A percentile compares a stretch with the other conserved stretches of the same genome.
Conservation (phyloP, 805 yeast species). For the Candida stauntonica region DNA sequence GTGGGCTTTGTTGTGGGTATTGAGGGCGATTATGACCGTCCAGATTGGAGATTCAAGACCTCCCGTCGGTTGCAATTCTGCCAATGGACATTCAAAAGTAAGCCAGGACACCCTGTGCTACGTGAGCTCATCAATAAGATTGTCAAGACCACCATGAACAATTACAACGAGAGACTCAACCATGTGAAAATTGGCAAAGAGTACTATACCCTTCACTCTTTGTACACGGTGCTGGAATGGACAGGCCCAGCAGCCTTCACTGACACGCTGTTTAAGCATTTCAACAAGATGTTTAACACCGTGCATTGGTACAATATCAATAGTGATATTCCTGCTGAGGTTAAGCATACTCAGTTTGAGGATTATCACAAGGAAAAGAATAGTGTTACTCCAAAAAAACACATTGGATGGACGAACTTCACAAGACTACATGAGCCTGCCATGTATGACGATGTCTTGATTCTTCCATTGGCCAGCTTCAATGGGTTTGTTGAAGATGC, state of each 20-base stretch:
- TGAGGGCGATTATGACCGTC: conserved; percentile 48
- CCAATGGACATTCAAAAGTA: conserved; percentile 57
- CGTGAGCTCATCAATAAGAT: conserved; percentile 53
- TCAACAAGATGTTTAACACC: conserved; percentile 32
- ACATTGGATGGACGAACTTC: conserved; percentile 21
- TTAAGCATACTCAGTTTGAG: conserved; percentile 11
- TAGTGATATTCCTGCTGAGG: conserved; percentile 34
- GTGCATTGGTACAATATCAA: conserved; percentile 3
- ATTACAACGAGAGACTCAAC: conserved; percentile 29
- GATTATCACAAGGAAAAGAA: conserved; percentile 15
- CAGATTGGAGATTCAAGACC: conserved; percentile 50
- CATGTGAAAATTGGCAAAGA: conserved; percentile 28
- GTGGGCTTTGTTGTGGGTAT: conserved; percentile 53
- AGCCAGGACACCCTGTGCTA: conserved; percentile 59
- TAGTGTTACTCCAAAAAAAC: conserved; percentile 4
- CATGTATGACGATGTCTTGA: conserved; percentile 19
- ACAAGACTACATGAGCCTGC: conserved; percentile 17
- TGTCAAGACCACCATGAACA: conserved; percentile 44
- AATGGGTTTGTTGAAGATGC: conserved; percentile 19
- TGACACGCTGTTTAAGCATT: conserved; percentile 40
- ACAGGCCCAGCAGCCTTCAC: conserved; percentile 54
- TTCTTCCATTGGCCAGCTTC: conserved; percentile 20
- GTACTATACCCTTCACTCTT: conserved; percentile 46
- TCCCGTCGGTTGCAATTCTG: conserved; percentile 56
- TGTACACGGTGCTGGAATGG: conserved; percentile 54